Evolutionary conservation across 192 early-diverging fungal species (phyloP).

Genomic region (Coemansia sp.): DNA sequence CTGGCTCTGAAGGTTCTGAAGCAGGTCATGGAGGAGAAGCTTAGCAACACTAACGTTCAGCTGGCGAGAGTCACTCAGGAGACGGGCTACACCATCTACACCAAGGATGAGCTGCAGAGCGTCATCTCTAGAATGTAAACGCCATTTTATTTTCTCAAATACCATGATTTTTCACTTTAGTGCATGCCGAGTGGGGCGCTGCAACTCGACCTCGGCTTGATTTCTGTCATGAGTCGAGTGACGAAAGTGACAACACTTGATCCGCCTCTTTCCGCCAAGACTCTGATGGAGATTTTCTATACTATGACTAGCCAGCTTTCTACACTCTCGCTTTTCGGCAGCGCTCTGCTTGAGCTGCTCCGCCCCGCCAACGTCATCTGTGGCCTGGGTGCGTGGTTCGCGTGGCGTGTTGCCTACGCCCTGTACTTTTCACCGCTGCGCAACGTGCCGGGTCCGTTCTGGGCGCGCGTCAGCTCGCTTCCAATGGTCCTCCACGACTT

Average conservation of each 20-base stretch:
- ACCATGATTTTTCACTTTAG: not conserved
- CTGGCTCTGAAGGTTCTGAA: slow-evolving; percentile 95
- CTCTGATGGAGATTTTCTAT: not conserved
- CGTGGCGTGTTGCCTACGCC: slow-evolving; percentile 25
- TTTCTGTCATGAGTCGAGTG: not conserved
- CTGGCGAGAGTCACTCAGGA: slow-evolving; percentile 80
- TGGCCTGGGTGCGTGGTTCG: slow-evolving; percentile 25
- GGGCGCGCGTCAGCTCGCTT: slow-evolving; percentile 34
- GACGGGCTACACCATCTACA: slow-evolving; percentile 76
- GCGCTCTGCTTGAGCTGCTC: slow-evolving; percentile 7
- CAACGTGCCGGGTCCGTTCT: slow-evolving; percentile 39
- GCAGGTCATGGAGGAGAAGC: slow-evolving; percentile 99
- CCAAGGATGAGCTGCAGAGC: slow-evolving; percentile 74
- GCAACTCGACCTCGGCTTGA: not conserved
- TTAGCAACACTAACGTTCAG: slow-evolving; percentile 93
- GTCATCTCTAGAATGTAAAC: slow-evolving; percentile 71
- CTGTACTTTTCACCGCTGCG: slow-evolving; percentile 39
- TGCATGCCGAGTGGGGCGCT: not conserved
- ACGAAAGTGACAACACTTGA: not conserved
- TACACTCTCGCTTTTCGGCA: not conserved
- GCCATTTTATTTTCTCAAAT: not conserved
- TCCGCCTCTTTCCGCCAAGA: not conserved
- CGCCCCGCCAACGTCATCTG: slow-evolving; percentile 18
- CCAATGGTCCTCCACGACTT: slow-evolving; percentile 31
- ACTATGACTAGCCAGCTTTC: slow-evolving; percentile 16